Percentiles rank a stretch among this genome's conserved stretches.
Evolutionary conservation across 495 filamentous ascomycete species (phyloP).

Genomic region (Hypomontagnella monticulosa): DNA sequence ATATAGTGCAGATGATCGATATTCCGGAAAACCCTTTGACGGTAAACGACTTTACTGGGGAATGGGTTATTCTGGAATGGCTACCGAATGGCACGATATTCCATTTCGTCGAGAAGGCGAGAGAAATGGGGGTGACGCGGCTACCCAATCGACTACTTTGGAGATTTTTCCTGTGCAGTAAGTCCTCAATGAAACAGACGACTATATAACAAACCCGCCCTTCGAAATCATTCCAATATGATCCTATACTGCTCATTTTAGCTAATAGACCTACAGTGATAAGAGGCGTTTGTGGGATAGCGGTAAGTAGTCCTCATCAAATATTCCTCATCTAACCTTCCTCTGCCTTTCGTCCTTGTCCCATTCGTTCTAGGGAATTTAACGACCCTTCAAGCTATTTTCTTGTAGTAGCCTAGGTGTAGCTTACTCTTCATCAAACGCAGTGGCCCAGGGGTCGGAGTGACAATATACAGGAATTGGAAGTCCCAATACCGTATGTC

Average conservation of each 20-base stretch:
- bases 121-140: neutral
- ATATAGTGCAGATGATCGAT: no score
- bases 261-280: constrained; percentile 17
- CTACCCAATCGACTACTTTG: constrained; percentile 26
- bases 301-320: constrained; percentile 8
- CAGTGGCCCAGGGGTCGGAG: no score
- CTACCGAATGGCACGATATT: neutral
- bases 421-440: no score
- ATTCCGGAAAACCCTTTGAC: no score
- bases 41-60: no score
- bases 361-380: neutral
- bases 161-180: constrained; percentile 26
- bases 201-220: neutral
- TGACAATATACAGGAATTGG: neutral
- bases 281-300: constrained; percentile 12
- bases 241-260: neutral
- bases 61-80: constrained; percentile 8
- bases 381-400: no score
- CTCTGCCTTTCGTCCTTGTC: no score
- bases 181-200: neutral
- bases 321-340: no score
- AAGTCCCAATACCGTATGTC: constrained; percentile 4
- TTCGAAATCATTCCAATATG: neutral
- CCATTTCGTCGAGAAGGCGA: neutral
- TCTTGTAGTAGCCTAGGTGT: constrained; percentile 7